Percentiles rank a stretch among this genome's conserved stretches.
Evolutionary conservation across 2,329 filamentous ascomycete species (phyloP).

Genomic region (Sporothrix brasiliensis): DNA sequence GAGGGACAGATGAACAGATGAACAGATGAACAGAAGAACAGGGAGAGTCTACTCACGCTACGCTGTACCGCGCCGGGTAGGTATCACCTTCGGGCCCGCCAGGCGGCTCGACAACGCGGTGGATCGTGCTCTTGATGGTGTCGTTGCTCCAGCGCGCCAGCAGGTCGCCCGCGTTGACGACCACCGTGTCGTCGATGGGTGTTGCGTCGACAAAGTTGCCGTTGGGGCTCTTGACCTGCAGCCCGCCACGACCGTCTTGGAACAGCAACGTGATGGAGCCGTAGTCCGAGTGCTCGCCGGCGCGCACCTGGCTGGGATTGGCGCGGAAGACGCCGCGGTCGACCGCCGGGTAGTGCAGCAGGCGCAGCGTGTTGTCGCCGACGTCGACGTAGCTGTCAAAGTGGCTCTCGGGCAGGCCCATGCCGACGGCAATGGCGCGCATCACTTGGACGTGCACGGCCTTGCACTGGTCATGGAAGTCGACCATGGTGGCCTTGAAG

Average conservation of each 20-base stretch:
- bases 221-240: constrained; percentile 68
- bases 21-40: neutral
- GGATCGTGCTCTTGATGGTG: constrained; percentile 84
- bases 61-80: constrained; percentile 80
- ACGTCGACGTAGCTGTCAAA: constrained; percentile 75
- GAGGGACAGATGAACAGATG: too few relatives aligned
- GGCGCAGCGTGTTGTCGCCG: constrained; percentile 70
- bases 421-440: constrained; percentile 80
- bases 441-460: constrained; percentile 75
- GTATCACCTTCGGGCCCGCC: constrained; percentile 48
- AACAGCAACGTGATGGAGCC: constrained; percentile 65
- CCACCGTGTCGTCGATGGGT: constrained; percentile 78
- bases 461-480: constrained; percentile 76
- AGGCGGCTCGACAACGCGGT: constrained; percentile 86
- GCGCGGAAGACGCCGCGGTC: constrained; percentile 64
- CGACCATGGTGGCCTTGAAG: constrained; percentile 73
- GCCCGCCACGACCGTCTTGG: constrained; percentile 59
- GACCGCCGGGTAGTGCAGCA: constrained; percentile 77
- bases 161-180: constrained; percentile 87
- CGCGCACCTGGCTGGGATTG: constrained; percentile 71
- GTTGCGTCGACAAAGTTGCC: constrained; percentile 81
- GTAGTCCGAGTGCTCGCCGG: constrained; percentile 75
- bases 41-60: constrained; percentile 62
- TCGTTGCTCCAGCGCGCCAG: constrained; percentile 89
- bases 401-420: constrained; percentile 70